Conservation (phyloP, 2,329 filamentous ascomycete species). For the Falciphora oryzae region DNA sequence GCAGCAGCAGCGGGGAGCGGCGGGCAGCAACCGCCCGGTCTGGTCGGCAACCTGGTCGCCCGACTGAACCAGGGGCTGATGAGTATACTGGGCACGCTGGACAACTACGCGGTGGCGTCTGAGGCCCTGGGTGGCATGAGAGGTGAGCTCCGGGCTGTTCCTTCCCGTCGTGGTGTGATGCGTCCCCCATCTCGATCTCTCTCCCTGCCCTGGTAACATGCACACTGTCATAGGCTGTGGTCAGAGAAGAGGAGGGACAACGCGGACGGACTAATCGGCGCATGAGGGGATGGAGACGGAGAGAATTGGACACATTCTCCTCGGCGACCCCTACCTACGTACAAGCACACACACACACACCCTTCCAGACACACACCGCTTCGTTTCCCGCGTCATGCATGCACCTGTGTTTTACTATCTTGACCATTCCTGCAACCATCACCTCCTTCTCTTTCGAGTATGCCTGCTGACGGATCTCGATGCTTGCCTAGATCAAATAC, state of each 20-base stretch:
- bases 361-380: no score
- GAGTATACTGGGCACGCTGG: constrained; percentile 34
- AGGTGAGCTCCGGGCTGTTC: constrained; percentile 24
- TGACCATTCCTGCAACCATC: no score
- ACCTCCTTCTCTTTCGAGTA: neutral
- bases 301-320: no score
- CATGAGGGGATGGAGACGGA: no score
- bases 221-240: no score
- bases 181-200: neutral
- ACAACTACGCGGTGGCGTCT: constrained; percentile 38
- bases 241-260: no score
- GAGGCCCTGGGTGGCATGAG: constrained; percentile 40
- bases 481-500: neutral
- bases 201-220: no score
- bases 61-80: constrained; percentile 35
- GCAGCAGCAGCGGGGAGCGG: constrained; percentile 7
- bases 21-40: constrained; percentile 10
- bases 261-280: no score
- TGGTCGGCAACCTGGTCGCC: constrained; percentile 28
- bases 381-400: no score
- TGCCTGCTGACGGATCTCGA: neutral
- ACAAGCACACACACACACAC: no score
- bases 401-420: no score
- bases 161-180: neutral
- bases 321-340: no score